Evolutionary conservation across 805 yeast genomes (phyloP).

Genomic region (Wickerhamiella bombiphila): DNA sequence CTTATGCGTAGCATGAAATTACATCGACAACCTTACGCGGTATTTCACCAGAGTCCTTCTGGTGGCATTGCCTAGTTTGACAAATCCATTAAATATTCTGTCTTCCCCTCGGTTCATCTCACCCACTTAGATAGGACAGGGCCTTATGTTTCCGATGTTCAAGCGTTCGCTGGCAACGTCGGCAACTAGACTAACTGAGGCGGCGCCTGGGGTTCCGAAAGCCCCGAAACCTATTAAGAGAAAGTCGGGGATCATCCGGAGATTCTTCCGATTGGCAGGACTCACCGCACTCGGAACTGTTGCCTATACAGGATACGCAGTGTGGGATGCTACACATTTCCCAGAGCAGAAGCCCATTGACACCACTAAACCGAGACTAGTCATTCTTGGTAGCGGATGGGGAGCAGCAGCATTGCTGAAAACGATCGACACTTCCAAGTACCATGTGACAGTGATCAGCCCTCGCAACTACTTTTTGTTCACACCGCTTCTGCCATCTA

Average conservation of each 20-base stretch:
- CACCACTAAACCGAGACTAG: conserved; percentile 46
- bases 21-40: too few species aligned
- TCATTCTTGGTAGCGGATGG: conserved; percentile 58
- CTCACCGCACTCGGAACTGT: conserved; percentile 27
- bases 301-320: conserved; percentile 45
- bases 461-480: conserved; percentile 57
- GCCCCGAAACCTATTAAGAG: too few species aligned
- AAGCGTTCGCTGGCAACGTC: too few species aligned
- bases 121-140: too few species aligned
- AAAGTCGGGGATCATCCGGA: conserved; percentile 6
- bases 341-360: conserved; percentile 31
- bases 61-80: too few species aligned
- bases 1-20: too few species aligned
- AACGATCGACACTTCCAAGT: conserved; percentile 36
- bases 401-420: conserved; percentile 49
- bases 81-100: too few species aligned
- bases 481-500: conserved; percentile 55
- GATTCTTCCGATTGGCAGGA: conserved; percentile 11
- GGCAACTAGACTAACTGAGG: too few species aligned
- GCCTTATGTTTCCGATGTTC: too few species aligned
- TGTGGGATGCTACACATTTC: conserved; percentile 27
- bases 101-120: too few species aligned
- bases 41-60: too few species aligned
- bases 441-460: conserved; percentile 51
- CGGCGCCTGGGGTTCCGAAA: too few species aligned